phyloP scores from a whole-genome alignment of 1,139 yeast species.

The Candida sojae region DNA sequence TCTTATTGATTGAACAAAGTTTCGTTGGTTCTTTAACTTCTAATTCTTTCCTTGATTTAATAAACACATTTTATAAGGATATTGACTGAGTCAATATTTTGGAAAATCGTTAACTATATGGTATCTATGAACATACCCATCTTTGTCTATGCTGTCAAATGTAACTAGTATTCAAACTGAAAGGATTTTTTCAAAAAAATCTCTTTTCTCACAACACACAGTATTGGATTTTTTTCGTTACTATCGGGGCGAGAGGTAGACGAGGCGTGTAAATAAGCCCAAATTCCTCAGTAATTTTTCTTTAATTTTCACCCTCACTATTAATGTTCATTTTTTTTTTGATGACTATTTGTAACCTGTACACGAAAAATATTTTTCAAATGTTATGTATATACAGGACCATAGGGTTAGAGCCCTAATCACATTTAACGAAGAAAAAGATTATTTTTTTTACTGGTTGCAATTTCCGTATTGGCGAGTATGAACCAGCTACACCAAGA shows the following conservation, averaged over 20 bases:
- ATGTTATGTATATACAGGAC: not conserved
- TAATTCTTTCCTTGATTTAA: too few relatives aligned
- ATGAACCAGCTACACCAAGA: not conserved
- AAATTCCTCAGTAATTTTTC: too few relatives aligned
- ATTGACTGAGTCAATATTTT: too few relatives aligned
- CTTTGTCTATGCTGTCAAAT: conserved; percentile 8
- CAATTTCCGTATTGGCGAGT: not conserved
- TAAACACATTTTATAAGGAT: too few relatives aligned
- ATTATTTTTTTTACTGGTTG: not conserved
- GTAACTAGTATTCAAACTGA: conserved; percentile 3
- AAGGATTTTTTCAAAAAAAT: conserved; percentile 6
- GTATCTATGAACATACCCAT: conserved; percentile 8
- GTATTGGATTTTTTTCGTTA: conserved; percentile 1
- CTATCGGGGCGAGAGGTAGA: not conserved
- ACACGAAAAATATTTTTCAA: not conserved
- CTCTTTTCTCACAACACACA: not conserved
- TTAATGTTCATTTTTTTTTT: not conserved
- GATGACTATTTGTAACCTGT: not conserved
- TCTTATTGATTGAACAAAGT: too few relatives aligned
- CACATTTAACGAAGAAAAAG: too few relatives aligned
- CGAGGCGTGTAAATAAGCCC: conserved; percentile 2
- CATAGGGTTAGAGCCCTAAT: conserved; percentile 6
- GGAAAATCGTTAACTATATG: not conserved
- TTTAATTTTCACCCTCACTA: not conserved
- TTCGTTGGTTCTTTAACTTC: too few relatives aligned